Conservation (phyloP, 1,284 basidiomycete genomes). For the Naganishia sp. region DNA sequence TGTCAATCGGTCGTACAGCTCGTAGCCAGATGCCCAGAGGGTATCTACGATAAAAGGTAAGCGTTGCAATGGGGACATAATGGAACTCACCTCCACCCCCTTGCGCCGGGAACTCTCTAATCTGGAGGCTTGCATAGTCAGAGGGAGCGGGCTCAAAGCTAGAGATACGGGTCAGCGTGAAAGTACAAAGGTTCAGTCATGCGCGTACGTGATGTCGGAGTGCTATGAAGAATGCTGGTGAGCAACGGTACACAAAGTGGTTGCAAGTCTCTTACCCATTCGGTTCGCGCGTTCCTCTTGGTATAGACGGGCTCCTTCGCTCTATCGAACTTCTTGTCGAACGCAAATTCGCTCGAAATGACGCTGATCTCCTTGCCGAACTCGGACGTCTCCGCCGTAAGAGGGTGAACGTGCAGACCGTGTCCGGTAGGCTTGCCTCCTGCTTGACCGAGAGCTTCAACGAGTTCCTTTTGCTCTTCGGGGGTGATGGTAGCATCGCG, state of each 20-base stretch:
- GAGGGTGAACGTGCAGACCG: constrained; percentile 66
- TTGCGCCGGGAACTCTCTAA: constrained; percentile 60
- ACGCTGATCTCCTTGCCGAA: constrained; percentile 40
- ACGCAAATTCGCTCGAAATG: constrained; percentile 33
- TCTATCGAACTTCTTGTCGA: constrained; percentile 3
- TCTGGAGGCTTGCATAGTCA: constrained; percentile 65
- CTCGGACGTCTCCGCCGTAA: constrained; percentile 57
- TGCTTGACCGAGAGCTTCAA: constrained; percentile 59
- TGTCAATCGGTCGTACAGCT: constrained; percentile 66
- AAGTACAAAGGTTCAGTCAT: neutral
- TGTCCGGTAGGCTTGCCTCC: constrained; percentile 62
- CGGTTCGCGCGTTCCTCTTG: constrained; percentile 40
- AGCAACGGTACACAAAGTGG: too few species aligned
- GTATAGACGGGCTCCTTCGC: constrained; percentile 34
- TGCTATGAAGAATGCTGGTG: neutral
- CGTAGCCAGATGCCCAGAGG: constrained; percentile 60
- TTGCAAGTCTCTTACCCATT: constrained; percentile 35
- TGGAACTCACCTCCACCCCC: constrained; percentile 42
- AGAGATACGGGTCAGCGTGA: constrained; percentile 40
- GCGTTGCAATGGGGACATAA: neutral
- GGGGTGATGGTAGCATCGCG: constrained; percentile 59
- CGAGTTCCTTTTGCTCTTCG: constrained; percentile 58
- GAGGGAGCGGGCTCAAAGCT: constrained; percentile 69
- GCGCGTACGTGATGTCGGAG: constrained; percentile 16
- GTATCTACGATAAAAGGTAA: constrained; percentile 42